Percentiles rank a stretch among this genome's conserved stretches.
Evolutionary conservation across 805 yeast genomes (phyloP).

Genomic region (Wickerhamiella kurtzmanii): DNA sequence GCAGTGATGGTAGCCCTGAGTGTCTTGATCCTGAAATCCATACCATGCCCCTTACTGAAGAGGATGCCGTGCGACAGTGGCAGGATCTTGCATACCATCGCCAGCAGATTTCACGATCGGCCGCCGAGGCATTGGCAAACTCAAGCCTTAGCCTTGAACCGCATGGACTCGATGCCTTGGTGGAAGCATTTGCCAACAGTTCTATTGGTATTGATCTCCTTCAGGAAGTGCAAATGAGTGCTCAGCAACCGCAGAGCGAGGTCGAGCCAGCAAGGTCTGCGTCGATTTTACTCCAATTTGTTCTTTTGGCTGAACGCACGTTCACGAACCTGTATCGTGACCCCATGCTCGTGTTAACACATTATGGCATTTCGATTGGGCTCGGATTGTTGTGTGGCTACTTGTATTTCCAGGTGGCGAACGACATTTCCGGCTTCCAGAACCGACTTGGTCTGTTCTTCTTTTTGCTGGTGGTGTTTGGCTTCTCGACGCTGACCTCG

Average conservation of each 20-base stretch:
- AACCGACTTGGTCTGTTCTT: constrained; percentile 88
- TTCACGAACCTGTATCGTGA: constrained; percentile 87
- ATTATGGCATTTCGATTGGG: constrained; percentile 60
- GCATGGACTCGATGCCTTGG: constrained; percentile 22
- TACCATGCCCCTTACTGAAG: constrained; percentile 10
- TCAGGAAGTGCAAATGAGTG: constrained; percentile 15
- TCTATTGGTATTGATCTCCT: constrained; percentile 16
- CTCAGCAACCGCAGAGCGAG: constrained; percentile 3
- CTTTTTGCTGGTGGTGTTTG: constrained; percentile 80
- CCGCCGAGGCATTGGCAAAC: constrained; percentile 17
- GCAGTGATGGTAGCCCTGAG: constrained; percentile 2
- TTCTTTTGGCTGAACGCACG: constrained; percentile 70
- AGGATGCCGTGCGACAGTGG: constrained; percentile 19
- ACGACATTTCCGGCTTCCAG: constrained; percentile 93
- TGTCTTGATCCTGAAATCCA: constrained; percentile 17
- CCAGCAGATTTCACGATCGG: constrained; percentile 11
- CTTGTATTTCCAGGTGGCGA: constrained; percentile 65
- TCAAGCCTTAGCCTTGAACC: constrained; percentile 14
- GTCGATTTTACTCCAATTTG: constrained; percentile 44
- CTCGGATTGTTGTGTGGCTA: constrained; percentile 79
- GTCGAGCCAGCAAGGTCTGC: constrained; percentile 37
- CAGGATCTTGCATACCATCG: constrained; percentile 18
- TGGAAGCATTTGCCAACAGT: constrained; percentile 21
- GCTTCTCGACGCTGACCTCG: constrained; percentile 87
- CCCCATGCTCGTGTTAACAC: constrained; percentile 76